Conservation (phyloP, 331 rosid species). For the Acacia concinna region DNA sequence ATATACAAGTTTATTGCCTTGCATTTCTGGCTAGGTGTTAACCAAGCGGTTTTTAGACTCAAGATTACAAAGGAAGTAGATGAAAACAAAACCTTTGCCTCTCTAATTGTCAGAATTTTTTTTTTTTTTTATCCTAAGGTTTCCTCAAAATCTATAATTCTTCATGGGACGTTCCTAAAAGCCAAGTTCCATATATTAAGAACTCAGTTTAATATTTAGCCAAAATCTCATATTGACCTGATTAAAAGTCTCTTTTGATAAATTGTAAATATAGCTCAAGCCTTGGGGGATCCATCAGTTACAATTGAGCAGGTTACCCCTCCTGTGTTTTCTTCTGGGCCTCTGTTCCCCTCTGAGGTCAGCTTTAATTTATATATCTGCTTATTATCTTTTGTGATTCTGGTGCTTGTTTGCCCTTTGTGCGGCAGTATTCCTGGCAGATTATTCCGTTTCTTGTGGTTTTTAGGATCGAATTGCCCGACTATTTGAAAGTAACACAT, state of each 20-base stretch:
- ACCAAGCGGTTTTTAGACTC: not conserved
- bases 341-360: constrained; percentile 93
- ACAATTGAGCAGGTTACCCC: constrained; percentile 86
- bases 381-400: constrained; percentile 3
- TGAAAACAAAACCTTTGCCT: not conserved
- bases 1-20: not conserved
- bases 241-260: constrained; percentile 23
- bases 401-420: constrained; percentile 1
- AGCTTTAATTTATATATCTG: constrained; percentile 24
- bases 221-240: constrained; percentile 2
- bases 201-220: not conserved
- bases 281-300: constrained; percentile 86
- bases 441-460: constrained; percentile 19
- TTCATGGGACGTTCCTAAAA: not conserved
- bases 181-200: not conserved
- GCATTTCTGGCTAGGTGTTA: not conserved
- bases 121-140: not conserved
- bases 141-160: not conserved
- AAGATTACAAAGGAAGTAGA: not conserved
- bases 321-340: constrained; percentile 55
- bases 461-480: constrained; percentile 82
- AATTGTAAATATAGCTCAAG: constrained; percentile 60
- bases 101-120: not conserved
- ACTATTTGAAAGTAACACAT: constrained; percentile 83
- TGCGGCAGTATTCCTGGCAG: not conserved